Conservation (phyloP, 345 rosid genomes). For the Reutealis trisperma region DNA sequence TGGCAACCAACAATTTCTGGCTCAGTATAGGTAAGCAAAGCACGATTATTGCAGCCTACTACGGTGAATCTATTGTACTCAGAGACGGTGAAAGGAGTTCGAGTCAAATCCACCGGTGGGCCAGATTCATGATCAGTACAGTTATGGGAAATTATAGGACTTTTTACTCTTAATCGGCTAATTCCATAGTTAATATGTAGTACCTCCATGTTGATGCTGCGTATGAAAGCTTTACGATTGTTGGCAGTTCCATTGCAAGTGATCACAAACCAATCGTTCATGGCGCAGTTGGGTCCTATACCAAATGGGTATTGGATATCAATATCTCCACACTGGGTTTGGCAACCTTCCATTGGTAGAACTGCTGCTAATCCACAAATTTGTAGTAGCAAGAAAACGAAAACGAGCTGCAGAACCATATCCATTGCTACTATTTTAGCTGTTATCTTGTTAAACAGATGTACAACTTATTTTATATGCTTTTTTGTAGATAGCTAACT, state of each 20-base stretch:
- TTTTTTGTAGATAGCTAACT: neutral
- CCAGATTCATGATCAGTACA: neutral
- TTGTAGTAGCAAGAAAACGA: neutral
- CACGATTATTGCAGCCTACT: conserved; percentile 8
- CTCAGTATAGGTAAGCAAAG: neutral
- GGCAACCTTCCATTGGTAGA: neutral
- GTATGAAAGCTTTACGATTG: neutral
- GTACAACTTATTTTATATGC: too few species aligned
- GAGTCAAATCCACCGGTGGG: neutral
- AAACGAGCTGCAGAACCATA: neutral
- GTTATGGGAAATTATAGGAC: neutral
- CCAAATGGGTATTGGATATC: conserved; percentile 13
- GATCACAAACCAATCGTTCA: conserved; percentile 1
- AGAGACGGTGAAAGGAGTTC: conserved; percentile 3
- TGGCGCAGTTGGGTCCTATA: neutral
- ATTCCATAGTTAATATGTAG: neutral
- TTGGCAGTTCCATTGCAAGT: neutral
- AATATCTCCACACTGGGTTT: neutral
- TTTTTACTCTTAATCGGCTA: neutral
- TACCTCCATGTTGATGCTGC: conserved; percentile 5
- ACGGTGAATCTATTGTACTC: neutral
- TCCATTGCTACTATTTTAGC: neutral
- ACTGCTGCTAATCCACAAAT: neutral
- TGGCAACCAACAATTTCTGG: conserved; percentile 5
- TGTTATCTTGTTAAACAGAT: neutral